Evolutionary conservation across 2,329 filamentous ascomycete species (phyloP), one percentile per base, ranked within the genome.

Genomic region (Hypoxylon sp.): DNA sequence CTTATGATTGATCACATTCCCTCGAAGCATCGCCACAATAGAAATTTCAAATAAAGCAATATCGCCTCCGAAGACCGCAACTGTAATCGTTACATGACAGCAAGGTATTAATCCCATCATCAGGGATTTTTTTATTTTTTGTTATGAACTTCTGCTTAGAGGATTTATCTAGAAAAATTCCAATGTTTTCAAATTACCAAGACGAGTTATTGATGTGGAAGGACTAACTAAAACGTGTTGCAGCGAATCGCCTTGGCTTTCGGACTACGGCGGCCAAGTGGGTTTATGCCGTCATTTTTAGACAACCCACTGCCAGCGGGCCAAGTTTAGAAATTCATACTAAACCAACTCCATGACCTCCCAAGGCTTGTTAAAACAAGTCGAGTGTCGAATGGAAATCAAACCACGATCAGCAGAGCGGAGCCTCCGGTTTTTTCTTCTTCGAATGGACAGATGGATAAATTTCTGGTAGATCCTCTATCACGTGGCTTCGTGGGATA

Each of bases 251-350:
- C 30, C 37, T 48, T 40, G 38, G 50, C 43, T 25, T 16, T 26
- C 43, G 38, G 44, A 43, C 37, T 40, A 32, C 23, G 26, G 44
- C 17, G 19, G 15, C 34, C 7, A 9, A 3, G 48, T 49, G 53
- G 48, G 21, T 44, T 44, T 20, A 51, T 54, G 50, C 50, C 50
- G 50, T 51, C 50, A 54, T n/a, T 54, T 30, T 36, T 40, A 15
- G 35, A 29, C 41, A 44, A 16, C 29, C 49, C 41, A 50, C 40
- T 57, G 13, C 50, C 45, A 42, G 26, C 31, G n/a, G 9, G 30
- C 41, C 54, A 54, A 51, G 54, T 55, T 55, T 48, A 32, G 44
- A 36, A 38, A 7, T 42, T 36, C 31, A 45, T 41, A 32, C 23
- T 30, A 19, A 38, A 12, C 20, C 16, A 9, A 11, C 40, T 13